These are phyloP conservation scores for Pythium coloratum DNA, from an alignment of 352 stramenopile species.

Conservation along the genomic window DNA sequence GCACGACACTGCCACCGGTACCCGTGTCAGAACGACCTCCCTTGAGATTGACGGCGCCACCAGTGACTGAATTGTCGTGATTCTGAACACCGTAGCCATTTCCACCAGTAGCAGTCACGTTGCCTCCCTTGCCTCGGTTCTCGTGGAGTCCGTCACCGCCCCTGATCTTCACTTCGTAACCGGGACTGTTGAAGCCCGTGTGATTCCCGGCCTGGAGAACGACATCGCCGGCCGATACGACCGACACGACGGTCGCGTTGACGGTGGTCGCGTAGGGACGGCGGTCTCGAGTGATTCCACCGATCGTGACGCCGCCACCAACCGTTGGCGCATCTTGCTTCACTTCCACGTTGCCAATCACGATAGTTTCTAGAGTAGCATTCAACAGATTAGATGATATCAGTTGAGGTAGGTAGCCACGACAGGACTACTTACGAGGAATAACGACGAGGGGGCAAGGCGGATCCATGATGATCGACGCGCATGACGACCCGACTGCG, in stretches of 20 bases:
- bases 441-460: conserved; percentile 84
- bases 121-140: conserved; percentile 79
- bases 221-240: conserved; percentile 57
- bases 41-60: conserved; percentile 63
- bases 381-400: background rate
- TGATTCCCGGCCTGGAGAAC: conserved; percentile 62
- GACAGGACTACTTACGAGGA: conserved; percentile 41
- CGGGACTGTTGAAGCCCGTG: conserved; percentile 68
- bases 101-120: conserved; percentile 70
- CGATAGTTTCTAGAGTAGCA: conserved; percentile 42
- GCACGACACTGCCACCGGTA: conserved; percentile 55
- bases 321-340: conserved; percentile 46
- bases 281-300: conserved; percentile 37
- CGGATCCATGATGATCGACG: conserved; percentile 76
- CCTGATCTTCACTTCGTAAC: conserved; percentile 46
- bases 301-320: conserved; percentile 36
- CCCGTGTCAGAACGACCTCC: conserved; percentile 67
- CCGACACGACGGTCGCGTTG: conserved; percentile 37
- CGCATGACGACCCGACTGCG: conserved; percentile 77
- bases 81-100: conserved; percentile 63
- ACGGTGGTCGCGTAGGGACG: conserved; percentile 42
- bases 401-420: conserved; percentile 1
- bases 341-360: conserved; percentile 56
- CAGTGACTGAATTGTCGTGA: conserved; percentile 72
- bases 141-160: conserved; percentile 72